Evolutionary conservation across 139 green algal species (phyloP), one percentile per base, ranked within the genome.

Genomic region (Chlorella ohadii): DNA sequence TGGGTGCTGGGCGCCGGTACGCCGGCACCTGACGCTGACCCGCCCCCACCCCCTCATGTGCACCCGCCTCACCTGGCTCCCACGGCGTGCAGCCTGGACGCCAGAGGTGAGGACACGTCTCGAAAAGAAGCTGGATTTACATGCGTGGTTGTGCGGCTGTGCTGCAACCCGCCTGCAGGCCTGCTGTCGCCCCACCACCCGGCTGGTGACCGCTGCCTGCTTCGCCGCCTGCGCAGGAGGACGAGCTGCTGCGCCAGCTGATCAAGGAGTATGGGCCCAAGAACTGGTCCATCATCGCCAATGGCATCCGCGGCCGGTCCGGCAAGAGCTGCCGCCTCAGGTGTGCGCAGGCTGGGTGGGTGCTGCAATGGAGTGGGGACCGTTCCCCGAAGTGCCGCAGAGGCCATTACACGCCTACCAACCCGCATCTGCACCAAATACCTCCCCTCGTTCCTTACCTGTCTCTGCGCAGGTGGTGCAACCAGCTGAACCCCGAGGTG

Each of bases 261-360:
- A 93, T 98, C 4, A 68, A 72, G 12, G 81, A 91, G 61, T 89
- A 93, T 39, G 95, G 95, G 1, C 55, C 92, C 3, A 93, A 91
- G 63, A 96, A 98, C 75, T 98, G 95, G 95, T 89, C 83, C 33
- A 59, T 94, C 5, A 96, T 98, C n/a, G 95, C 95, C 2, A 65
- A 88, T 17, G 89, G 88, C n/a, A 92, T 98, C 44, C 87, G 85
- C 19, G 95, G 95, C 0, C 92, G 95, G 19, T 93, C 85, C 3
- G 94, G 94, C 71, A 98, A 98, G 85, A 94, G 87, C 79, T 98
- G 95, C 87, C 87, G 95, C 15, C 88, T 98, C 19, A 76, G 95
- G 85, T 89, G 75, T 19, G 81, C 72, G 51, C 51, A 59, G 15
- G 7, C 44, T 59, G 51, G 51, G 51, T 59, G 51, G 11, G 27